Conservation (phyloP, 257 asterid genomes). For the Capsicum baccatum region DNA sequence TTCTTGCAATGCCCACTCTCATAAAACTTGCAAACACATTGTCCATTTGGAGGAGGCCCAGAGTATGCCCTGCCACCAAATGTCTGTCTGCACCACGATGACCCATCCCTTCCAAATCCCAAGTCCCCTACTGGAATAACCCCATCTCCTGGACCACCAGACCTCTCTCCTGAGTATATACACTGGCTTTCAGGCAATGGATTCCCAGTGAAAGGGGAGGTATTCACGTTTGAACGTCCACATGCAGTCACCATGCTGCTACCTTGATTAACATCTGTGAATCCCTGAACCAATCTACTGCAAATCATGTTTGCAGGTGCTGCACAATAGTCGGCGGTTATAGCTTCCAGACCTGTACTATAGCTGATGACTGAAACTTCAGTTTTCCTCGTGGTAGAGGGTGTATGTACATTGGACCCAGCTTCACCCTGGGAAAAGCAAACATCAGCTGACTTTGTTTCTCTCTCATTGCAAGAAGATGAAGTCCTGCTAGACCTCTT, state of each 20-base stretch:
- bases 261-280: conserved; percentile 57
- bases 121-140: conserved; percentile 57
- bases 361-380: conserved; percentile 41
- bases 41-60: conserved; percentile 67
- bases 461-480: conserved; percentile 37
- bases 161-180: conserved; percentile 66
- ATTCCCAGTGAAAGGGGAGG: conserved; percentile 49
- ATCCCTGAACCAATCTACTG: conserved; percentile 67
- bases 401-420: conserved; percentile 43
- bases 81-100: conserved; percentile 54
- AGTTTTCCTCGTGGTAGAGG: conserved; percentile 40
- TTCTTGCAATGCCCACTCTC: conserved; percentile 86
- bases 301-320: conserved; percentile 67
- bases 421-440: not conserved
- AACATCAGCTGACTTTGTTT: conserved; percentile 23
- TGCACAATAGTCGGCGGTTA: conserved; percentile 55
- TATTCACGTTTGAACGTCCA: conserved; percentile 54
- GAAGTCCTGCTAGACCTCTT: conserved; percentile 42
- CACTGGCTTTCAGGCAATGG: conserved; percentile 70
- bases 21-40: conserved; percentile 77
- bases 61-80: conserved; percentile 60
- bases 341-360: conserved; percentile 45
- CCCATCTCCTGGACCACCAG: conserved; percentile 68
- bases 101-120: conserved; percentile 69
- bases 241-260: conserved; percentile 49